These are phyloP conservation scores for Dendryphion nanum DNA, from an alignment of 2,329 filamentous ascomycete genomes.

Conservation along the genomic window DNA sequence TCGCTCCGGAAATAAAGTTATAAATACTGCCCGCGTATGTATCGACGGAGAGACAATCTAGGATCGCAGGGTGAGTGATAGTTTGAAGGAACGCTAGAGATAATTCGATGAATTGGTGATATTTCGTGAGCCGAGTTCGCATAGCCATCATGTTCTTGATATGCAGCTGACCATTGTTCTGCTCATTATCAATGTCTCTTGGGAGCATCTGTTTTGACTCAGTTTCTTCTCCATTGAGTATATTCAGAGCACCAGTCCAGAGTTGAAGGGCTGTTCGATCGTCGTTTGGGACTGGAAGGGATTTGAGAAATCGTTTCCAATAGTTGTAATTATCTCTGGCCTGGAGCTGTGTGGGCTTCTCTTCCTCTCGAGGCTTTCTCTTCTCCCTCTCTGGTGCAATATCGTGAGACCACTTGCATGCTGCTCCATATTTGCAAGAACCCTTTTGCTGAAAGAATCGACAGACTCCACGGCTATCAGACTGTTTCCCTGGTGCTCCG, in stretches of 20 bases:
- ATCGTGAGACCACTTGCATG: conserved; percentile 11
- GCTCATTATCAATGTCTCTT: conserved; percentile 27
- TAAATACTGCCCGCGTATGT: conserved; percentile 35
- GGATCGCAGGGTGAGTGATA: conserved; percentile 32
- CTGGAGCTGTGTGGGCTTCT: conserved; percentile 18
- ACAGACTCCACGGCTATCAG: no score
- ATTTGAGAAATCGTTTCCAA: conserved; percentile 28
- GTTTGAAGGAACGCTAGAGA: conserved; percentile 20
- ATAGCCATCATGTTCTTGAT: conserved; percentile 23
- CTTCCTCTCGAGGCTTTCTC: neutral
- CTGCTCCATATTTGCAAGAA: conserved; percentile 4
- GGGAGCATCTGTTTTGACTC: conserved; percentile 33
- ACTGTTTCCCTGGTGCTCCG: no score
- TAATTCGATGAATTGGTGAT: conserved; percentile 7
- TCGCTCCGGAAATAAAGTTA: conserved; percentile 34
- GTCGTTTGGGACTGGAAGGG: conserved; percentile 13
- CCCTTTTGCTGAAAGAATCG: conserved; percentile 5
- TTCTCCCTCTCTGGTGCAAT: conserved; percentile 1
- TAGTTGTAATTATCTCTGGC: conserved; percentile 22
- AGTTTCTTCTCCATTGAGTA: conserved; percentile 24
- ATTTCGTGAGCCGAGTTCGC: conserved; percentile 1
- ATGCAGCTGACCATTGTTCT: conserved; percentile 24
- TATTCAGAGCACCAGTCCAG: conserved; percentile 27
- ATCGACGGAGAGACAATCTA: conserved; percentile 37
- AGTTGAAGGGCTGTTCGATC: conserved; percentile 15